Percentiles rank a stretch among this genome's conserved stretches.
Evolutionary conservation across 495 filamentous ascomycete genomes (phyloP).

Genomic region (Neurospora sp.): DNA sequence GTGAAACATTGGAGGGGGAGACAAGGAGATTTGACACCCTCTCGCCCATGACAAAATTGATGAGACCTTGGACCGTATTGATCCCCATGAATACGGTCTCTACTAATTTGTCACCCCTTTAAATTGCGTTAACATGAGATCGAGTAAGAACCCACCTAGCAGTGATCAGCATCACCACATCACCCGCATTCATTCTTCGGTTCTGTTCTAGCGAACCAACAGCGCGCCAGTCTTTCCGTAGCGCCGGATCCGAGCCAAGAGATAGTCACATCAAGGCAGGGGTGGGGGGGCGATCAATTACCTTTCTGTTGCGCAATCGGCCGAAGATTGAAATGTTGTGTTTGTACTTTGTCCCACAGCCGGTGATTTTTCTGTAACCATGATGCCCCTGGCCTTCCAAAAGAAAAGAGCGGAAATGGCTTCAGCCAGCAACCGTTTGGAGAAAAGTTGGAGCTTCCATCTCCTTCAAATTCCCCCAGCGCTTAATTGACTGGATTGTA

Average conservation of each 20-base stretch:
- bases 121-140: slow-evolving; percentile 6
- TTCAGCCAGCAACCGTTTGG: background rate
- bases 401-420: background rate
- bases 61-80: no score
- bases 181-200: background rate
- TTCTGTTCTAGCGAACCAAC: background rate
- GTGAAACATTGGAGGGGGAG: background rate
- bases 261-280: background rate
- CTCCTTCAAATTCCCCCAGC: background rate
- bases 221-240: background rate
- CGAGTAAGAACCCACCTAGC: slow-evolving; percentile 3
- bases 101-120: background rate
- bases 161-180: background rate
- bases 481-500: background rate
- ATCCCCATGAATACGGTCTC: no score
- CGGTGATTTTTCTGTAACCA: background rate
- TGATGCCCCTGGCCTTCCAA: background rate
- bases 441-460: background rate
- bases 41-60: no score
- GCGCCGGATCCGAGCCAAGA: background rate
- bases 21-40: background rate
- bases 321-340: background rate
- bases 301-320: background rate
- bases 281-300: background rate
- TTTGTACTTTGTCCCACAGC: background rate